These are phyloP conservation scores for Diaporthe humulicola DNA, from an alignment of 2,329 filamentous ascomycete species.

Conservation along the genomic window DNA sequence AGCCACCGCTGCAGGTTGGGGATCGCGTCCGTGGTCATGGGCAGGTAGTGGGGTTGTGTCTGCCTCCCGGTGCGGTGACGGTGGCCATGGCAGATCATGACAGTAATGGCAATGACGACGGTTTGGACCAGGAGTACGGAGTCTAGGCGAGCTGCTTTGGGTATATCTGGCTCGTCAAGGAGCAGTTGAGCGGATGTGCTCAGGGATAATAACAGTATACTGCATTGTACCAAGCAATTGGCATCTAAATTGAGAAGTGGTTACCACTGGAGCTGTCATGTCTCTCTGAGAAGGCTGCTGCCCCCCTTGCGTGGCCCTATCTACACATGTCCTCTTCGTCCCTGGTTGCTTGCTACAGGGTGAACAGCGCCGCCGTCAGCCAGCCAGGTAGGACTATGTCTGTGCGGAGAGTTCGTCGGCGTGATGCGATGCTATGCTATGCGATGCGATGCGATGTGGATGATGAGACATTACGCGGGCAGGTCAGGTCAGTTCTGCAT, in stretches of 20 bases:
- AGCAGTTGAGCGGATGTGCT: not conserved
- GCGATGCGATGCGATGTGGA: not conserved
- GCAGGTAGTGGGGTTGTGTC: not conserved
- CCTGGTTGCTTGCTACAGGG: not conserved
- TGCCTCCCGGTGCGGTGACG: not conserved
- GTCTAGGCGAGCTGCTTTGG: not conserved
- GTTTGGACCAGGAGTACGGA: conserved; percentile 6
- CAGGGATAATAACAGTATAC: not conserved
- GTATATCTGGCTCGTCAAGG: not conserved
- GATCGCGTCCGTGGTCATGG: not conserved
- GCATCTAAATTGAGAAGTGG: not conserved
- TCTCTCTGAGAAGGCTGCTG: not conserved
- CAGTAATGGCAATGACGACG: not conserved
- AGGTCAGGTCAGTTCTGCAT: not conserved
- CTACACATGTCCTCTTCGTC: too few relatives aligned
- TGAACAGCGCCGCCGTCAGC: not conserved
- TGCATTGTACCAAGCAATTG: conserved; percentile 18
- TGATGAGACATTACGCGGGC: not conserved
- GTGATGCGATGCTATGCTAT: not conserved
- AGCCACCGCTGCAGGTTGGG: too few relatives aligned
- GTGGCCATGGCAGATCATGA: not conserved
- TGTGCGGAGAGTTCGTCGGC: not conserved
- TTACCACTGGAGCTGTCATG: not conserved
- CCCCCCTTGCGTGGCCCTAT: not conserved
- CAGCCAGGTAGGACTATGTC: not conserved